Percentiles rank a stretch among this genome's conserved stretches.
Conservation (phyloP, 495 filamentous ascomycete genomes). For the Neurospora sp. region DNA sequence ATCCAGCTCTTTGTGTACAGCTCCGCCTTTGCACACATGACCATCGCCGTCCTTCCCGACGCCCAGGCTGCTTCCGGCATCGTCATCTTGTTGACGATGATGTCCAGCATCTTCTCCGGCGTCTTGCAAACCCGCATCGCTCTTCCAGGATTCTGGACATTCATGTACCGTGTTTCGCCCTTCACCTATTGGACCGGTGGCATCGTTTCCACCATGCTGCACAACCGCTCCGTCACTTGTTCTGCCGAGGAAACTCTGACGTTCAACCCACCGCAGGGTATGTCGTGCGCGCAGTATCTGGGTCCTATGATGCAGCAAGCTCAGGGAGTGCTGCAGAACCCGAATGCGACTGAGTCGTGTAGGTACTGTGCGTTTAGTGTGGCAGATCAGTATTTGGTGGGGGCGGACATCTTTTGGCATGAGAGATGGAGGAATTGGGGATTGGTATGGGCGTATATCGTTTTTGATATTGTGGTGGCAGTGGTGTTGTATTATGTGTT, state of each 20-base stretch:
- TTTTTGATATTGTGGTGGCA: constrained; percentile 40
- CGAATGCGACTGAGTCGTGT: constrained; percentile 29
- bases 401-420: constrained; percentile 34
- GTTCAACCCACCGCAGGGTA: constrained; percentile 37
- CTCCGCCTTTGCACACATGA: constrained; percentile 55
- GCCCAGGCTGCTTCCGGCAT: constrained; percentile 54
- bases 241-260: constrained; percentile 40
- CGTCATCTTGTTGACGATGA: constrained; percentile 51
- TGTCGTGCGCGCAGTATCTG: constrained; percentile 21
- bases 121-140: constrained; percentile 34
- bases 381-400: constrained; percentile 38
- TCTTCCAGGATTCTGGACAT: constrained; percentile 60
- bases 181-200: constrained; percentile 53
- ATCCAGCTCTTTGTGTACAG: constrained; percentile 48
- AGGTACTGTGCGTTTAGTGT: constrained; percentile 35
- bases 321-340: constrained; percentile 37
- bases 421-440: constrained; percentile 47
- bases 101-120: constrained; percentile 46
- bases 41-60: constrained; percentile 51
- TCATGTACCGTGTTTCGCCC: constrained; percentile 60
- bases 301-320: constrained; percentile 8
- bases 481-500: constrained; percentile 45
- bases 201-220: constrained; percentile 44
- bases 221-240: constrained; percentile 41
- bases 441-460: constrained; percentile 43